These are phyloP conservation scores for Liquidambar formosana DNA, from an alignment of 164 flowering plant species.

Conservation along the genomic window DNA sequence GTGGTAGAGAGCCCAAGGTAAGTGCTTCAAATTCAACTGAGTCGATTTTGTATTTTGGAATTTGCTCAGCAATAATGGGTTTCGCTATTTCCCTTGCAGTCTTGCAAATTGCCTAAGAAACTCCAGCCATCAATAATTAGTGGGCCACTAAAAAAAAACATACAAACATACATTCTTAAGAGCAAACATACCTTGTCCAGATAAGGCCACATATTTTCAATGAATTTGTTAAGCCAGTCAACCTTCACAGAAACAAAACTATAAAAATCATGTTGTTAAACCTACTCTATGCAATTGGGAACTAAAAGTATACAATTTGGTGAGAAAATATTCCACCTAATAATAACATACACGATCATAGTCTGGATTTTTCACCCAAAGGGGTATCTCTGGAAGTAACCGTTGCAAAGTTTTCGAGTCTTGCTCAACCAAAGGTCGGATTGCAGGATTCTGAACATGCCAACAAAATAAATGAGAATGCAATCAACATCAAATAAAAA, in stretches of 20 bases:
- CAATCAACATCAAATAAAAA: slow-evolving; percentile 4
- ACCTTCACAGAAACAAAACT: slow-evolving; percentile 42
- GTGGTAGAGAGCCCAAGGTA: slow-evolving; percentile 85
- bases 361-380: slow-evolving; percentile 96
- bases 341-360: slow-evolving; percentile 78
- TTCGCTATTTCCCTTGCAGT: slow-evolving; percentile 72
- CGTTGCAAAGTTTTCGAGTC: slow-evolving; percentile 61
- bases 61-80: slow-evolving; percentile 96
- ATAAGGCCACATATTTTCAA: slow-evolving; percentile 90
- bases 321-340: neutral
- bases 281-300: neutral
- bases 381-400: slow-evolving; percentile 86
- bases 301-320: neutral
- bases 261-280: slow-evolving; percentile 5
- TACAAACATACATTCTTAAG: neutral
- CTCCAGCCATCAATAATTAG: slow-evolving; percentile 3
- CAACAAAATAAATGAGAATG: slow-evolving; percentile 7
- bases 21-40: slow-evolving; percentile 86
- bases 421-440: slow-evolving; percentile 84
- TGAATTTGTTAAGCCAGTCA: slow-evolving; percentile 94
- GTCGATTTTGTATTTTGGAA: slow-evolving; percentile 87
- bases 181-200: slow-evolving; percentile 71
- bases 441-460: slow-evolving; percentile 58
- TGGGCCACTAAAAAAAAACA: neutral
- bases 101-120: slow-evolving; percentile 86